Conservation (phyloP, 2,329 filamentous ascomycete species). For the Colletotrichum sp. region DNA sequence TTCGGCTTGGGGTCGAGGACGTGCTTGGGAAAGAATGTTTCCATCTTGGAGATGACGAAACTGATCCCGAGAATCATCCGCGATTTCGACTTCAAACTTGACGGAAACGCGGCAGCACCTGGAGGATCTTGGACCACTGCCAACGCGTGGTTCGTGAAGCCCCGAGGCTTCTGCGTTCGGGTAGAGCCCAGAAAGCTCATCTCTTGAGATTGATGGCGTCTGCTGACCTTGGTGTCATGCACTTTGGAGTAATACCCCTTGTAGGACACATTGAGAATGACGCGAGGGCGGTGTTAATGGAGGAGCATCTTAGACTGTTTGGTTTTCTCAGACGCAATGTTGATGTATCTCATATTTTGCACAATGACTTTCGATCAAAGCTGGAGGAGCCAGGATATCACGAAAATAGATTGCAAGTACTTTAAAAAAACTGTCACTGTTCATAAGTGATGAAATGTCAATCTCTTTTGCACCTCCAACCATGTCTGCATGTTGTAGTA, state of each 20-base stretch:
- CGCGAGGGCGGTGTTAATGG: background rate
- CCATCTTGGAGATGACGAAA: slow-evolving; percentile 47
- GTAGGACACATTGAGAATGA: background rate
- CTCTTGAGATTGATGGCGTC: background rate
- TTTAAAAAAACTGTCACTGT: accelerated
- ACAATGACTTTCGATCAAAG: background rate
- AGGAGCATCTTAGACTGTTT: background rate
- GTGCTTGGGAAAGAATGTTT: slow-evolving; percentile 49
- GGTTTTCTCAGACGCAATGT: background rate
- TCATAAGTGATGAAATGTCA: background rate
- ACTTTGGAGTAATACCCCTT: background rate
- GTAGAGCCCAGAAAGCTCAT: background rate
- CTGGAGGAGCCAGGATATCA: no score
- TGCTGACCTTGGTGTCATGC: background rate
- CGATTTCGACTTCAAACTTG: slow-evolving; percentile 36
- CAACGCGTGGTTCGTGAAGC: slow-evolving; percentile 50
- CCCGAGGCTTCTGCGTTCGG: slow-evolving; percentile 39
- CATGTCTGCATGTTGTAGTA: background rate
- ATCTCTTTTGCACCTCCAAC: background rate
- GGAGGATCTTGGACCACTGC: slow-evolving; percentile 33
- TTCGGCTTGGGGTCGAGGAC: slow-evolving; percentile 46
- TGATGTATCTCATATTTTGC: background rate
- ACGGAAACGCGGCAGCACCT: background rate
- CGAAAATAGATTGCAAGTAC: background rate
- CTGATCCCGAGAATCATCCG: slow-evolving; percentile 41